Percentiles rank a stretch among this genome's conserved stretches.
phyloP scores from a whole-genome alignment of 345 rosid genomes.

The Jatropha curcas region DNA sequence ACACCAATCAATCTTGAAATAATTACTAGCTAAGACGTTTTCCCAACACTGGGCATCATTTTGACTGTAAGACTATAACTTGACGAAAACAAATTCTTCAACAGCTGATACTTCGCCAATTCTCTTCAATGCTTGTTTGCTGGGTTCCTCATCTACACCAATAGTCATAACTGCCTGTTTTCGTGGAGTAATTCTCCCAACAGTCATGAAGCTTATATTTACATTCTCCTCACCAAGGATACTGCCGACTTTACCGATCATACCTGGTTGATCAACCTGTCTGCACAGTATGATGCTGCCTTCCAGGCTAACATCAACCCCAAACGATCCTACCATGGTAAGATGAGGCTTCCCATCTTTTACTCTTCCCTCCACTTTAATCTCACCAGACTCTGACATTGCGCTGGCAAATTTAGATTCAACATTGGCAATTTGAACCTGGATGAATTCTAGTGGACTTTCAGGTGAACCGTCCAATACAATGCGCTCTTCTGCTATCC shows the following conservation, averaged over 20 bases:
- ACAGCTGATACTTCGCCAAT: constrained; percentile 17
- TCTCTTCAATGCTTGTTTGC: constrained; percentile 12
- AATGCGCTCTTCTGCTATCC: constrained; percentile 22
- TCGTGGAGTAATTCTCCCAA: constrained; percentile 25
- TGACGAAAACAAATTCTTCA: constrained; percentile 31
- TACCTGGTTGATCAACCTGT: constrained; percentile 33
- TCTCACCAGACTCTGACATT: constrained; percentile 28
- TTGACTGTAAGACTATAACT: constrained; percentile 15
- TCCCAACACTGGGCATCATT: background rate
- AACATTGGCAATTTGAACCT: constrained; percentile 28
- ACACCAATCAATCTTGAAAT: background rate
- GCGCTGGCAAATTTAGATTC: constrained; percentile 29
- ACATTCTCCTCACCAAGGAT: constrained; percentile 30
- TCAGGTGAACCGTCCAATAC: constrained; percentile 27
- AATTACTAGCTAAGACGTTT: background rate
- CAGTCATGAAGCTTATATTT: constrained; percentile 32
- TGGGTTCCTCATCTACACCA: constrained; percentile 32
- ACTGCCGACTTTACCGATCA: constrained; percentile 27
- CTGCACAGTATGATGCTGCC: constrained; percentile 27
- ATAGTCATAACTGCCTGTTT: constrained; percentile 30
- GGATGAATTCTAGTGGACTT: constrained; percentile 26
- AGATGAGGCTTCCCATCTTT: constrained; percentile 27
- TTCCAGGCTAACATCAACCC: constrained; percentile 31
- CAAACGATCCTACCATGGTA: constrained; percentile 24
- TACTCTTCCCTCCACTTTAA: constrained; percentile 28